phyloP scores from a whole-genome alignment of 768 basidiomycete genomes.

The Boletus rex-veris region DNA sequence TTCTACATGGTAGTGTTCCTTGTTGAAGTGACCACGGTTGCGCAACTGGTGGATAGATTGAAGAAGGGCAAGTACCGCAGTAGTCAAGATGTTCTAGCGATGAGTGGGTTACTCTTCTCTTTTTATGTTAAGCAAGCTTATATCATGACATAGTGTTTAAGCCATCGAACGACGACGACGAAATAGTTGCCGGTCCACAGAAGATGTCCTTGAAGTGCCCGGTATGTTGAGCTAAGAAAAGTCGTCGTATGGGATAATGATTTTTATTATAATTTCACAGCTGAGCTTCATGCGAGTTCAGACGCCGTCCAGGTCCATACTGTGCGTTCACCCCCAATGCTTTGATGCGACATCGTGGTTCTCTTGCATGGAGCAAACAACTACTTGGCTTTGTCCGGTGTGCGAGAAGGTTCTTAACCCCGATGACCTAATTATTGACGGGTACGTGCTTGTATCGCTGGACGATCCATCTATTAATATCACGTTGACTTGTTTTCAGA shows the following conservation, averaged over 20 bases:
- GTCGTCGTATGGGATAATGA: background rate
- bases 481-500: constrained; percentile 37
- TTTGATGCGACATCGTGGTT: constrained; percentile 96
- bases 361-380: constrained; percentile 93
- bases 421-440: constrained; percentile 88
- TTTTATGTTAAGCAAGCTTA: background rate
- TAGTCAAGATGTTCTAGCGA: constrained; percentile 58
- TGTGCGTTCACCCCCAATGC: constrained; percentile 89
- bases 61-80: constrained; percentile 64
- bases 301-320: constrained; percentile 81
- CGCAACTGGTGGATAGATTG: constrained; percentile 65
- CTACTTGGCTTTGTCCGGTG: constrained; percentile 93
- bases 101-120: constrained; percentile 48
- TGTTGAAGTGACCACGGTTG: constrained; percentile 72
- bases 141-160: constrained; percentile 48
- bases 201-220: constrained; percentile 94
- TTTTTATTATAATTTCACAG: constrained; percentile 33
- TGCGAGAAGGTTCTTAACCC: constrained; percentile 77
- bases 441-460: constrained; percentile 45
- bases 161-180: constrained; percentile 70
- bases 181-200: constrained; percentile 85
- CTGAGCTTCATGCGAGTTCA: constrained; percentile 83
- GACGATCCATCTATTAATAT: background rate
- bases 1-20: constrained; percentile 84
- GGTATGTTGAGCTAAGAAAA: constrained; percentile 44